Base-by-base conservation (phyloP, 139 green algal genomes). In the Desmodesmus armatus region DNA sequence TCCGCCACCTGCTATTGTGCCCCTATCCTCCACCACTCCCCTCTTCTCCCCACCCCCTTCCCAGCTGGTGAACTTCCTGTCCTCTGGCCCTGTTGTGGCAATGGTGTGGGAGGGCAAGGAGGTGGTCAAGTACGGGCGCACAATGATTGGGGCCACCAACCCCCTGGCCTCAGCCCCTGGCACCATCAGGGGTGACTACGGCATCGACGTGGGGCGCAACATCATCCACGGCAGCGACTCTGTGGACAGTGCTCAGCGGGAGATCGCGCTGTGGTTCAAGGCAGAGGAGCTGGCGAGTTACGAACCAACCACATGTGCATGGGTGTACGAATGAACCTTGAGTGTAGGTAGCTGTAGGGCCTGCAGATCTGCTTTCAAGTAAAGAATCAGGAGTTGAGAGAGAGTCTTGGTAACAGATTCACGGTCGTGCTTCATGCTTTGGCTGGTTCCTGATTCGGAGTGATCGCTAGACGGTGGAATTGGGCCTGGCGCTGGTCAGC, bases 61-160 rank as follows among this genome's bases (percentile, higher is more conserved):
- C 37, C 92, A 92, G 85, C 86, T 96, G 44, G 90, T 94, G 13
- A 81, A 87, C 75, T 95, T 95, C 86, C 84, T 96, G 9, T 87
- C 83, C n/a, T n/a, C 51, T 91, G 40, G 37, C 0, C 95, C 94
- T 0, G 88, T 96, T 92, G 62, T 92, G 29, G 86, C 85, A 25
- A 90, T 92, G 88, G 88, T 88, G 40, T 97, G 92, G 90, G 93
- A 96, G 80, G 94, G 94, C 67, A 92, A 92, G 77, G 91, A 92
- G 27, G 89, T 93, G 1, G 90, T 97, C 39, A 92, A 91, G 82
- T 92, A 88, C 37, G 94, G 93, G 9, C 76, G 94, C 13, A 91
- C 79, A n/a, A 94, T 97, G 89, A 97, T 97, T 84, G 94, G 94
- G 4, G 92, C 90, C 19, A 97, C 94, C 80, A 97, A 96, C 85